Conservation (phyloP, 2,329 filamentous ascomycete genomes). For the Allantophomopsis cytisporea region DNA sequence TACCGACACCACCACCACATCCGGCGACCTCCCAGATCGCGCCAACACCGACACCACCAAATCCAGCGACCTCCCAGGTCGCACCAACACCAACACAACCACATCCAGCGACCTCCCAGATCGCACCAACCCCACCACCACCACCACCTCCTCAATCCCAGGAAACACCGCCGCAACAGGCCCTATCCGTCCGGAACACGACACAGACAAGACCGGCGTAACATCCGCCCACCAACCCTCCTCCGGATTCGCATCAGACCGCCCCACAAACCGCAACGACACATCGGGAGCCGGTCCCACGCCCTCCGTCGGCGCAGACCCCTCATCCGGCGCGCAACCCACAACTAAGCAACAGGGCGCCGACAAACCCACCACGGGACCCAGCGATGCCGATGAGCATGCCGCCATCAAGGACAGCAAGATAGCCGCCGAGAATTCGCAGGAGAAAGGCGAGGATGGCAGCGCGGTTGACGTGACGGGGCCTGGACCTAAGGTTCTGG, state of each 20-base stretch:
- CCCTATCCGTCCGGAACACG: conserved; percentile 3
- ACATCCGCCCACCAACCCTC: conserved; percentile 2
- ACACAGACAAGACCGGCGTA: conserved; percentile 4
- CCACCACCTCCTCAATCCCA: conserved; percentile 7
- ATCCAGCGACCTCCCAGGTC: neutral
- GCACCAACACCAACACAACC: too few relatives aligned
- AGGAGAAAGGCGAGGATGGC: neutral
- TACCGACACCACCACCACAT: conserved; percentile 1
- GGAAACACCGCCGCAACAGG: conserved; percentile 12
- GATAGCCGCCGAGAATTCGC: conserved; percentile 3
- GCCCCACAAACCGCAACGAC: conserved; percentile 3
- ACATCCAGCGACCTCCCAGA: conserved; percentile 1
- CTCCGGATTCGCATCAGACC: conserved; percentile 4
- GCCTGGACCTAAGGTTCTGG: conserved; percentile 9
- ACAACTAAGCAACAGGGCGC: conserved; percentile 21
- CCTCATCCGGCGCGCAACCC: conserved; percentile 2
- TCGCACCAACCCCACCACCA: too few relatives aligned
- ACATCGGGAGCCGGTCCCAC: conserved; percentile 6
- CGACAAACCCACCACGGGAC: conserved; percentile 16
- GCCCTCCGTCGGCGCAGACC: conserved; percentile 8
- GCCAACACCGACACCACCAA: neutral
- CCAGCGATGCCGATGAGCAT: conserved; percentile 4
- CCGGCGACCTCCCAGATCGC: neutral
- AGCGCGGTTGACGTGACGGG: neutral
- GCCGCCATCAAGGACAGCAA: conserved; percentile 5